Percentiles rank a stretch among this genome's conserved stretches.
Conservation (phyloP, 75 land plant species). For the Picea sitchensis region DNA sequence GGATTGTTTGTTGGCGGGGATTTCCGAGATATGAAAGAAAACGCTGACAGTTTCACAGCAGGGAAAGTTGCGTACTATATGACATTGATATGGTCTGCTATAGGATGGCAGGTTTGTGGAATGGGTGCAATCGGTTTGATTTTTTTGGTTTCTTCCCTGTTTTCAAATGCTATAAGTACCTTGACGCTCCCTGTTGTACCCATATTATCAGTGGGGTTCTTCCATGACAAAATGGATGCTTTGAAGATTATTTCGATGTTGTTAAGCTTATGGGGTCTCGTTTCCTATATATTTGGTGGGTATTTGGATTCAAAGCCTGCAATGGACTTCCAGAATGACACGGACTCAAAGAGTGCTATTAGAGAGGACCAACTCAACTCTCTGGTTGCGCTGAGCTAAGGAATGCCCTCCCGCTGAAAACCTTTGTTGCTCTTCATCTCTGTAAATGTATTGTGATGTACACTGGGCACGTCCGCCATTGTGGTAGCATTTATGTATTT, state of each 20-base stretch:
- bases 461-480: too few species aligned
- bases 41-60: conserved; percentile 21
- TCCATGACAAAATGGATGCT: conserved; percentile 55
- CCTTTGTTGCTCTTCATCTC: too few species aligned
- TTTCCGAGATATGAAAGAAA: conserved; percentile 23
- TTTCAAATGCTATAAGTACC: conserved; percentile 44
- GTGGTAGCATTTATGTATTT: too few species aligned
- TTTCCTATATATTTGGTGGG: conserved; percentile 48
- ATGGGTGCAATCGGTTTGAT: conserved; percentile 47
- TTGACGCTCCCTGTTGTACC: conserved; percentile 49
- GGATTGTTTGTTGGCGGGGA: conserved; percentile 56
- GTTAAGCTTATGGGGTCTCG: conserved; percentile 57
- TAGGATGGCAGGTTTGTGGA: conserved; percentile 46
- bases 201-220: conserved; percentile 47
- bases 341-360: background rate
- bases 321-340: background rate
- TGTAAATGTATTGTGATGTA: too few species aligned
- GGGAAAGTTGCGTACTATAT: conserved; percentile 47
- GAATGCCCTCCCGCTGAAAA: too few species aligned
- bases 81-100: conserved; percentile 53
- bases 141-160: conserved; percentile 51
- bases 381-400: too few species aligned
- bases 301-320: conserved; percentile 12
- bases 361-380: too few species aligned
- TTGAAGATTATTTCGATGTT: conserved; percentile 53